phyloP scores from a whole-genome alignment of 177 flowering plant species.

The Vitis hybrid region DNA sequence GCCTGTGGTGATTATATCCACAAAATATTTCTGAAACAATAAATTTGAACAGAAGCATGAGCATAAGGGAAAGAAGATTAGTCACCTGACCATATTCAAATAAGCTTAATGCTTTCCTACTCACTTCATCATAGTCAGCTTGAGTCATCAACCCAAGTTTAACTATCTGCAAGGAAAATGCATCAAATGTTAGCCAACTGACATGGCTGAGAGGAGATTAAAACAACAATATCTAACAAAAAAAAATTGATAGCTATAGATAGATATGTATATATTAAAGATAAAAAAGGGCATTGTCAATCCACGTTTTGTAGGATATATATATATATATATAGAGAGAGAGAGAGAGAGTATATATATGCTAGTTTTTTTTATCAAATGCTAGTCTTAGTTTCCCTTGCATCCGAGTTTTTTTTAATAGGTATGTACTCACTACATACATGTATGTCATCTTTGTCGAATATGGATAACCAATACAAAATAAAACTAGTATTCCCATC shows the following conservation, averaged over 20 bases:
- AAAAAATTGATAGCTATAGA: not conserved
- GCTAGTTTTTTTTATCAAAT: no score
- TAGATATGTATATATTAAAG: no score
- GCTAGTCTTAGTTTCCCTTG: no score
- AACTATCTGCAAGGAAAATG: constrained; percentile 55
- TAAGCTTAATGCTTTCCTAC: constrained; percentile 72
- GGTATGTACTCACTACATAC: no score
- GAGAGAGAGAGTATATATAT: no score
- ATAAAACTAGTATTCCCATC: no score
- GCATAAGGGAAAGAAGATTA: constrained; percentile 1
- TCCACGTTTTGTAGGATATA: no score
- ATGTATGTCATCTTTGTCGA: no score
- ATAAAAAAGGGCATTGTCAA: no score
- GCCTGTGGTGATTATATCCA: not conserved
- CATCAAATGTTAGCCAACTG: constrained; percentile 1
- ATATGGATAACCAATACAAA: no score
- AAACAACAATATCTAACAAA: not conserved
- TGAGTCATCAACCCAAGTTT: constrained; percentile 75
- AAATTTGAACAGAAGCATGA: not conserved
- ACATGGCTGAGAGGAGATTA: not conserved
- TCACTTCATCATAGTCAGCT: constrained; percentile 85
- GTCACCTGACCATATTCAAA: constrained; percentile 93
- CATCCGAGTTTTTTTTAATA: no score
- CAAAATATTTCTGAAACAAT: not conserved
- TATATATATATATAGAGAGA: no score